Evolutionary conservation across 108 stramenopile species (phyloP), one percentile per base, ranked within the genome.

Genomic region (Nannochloropsis gaditana): DNA sequence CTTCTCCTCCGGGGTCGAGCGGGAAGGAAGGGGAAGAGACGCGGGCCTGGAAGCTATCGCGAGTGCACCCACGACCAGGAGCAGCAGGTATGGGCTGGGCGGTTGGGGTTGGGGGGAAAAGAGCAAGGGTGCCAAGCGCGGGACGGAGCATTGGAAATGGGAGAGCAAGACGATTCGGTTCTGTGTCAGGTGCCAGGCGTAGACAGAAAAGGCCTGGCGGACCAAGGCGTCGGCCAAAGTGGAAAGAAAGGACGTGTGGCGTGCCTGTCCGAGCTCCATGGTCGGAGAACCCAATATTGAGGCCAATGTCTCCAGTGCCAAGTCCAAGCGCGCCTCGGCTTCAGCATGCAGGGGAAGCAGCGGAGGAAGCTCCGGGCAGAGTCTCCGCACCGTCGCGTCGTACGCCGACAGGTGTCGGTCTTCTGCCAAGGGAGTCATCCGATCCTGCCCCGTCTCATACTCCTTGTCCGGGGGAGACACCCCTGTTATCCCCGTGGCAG

Each of bases 391-490:
- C 31, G 31, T 31, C 31, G 31, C 31, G 31, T 31, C 31, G 31
- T 31, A 31, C 31, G 31, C 31, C 31, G 31, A 31, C 31, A 31
- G 31, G 31, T 31, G 31, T 31, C 31, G 31, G 31, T 31, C 59
- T 73, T 15, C 59, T n/a, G 59, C 59, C 59, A 73, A 73, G 59
- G 59, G 59, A 73, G 15, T 73, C 59, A 73, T n/a, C 59, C n/a
- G 2, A 0, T 73, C 59, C 59, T 73, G 19, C n/a, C n/a, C 59
- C 59, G 15, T n/a, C 59, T n/a, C 59, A 15, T n/a, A 73, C n/a
- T n/a, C 59, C 59, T 73, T 2, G 19, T 5, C 59, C 59, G n/a
- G 3, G 19, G 8, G 15, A 3, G 59, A 4, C 59, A n/a, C 59
- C 6, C 19, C 6, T 73, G 59, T 73, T 5, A n/a, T 6, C 4